Conservation (phyloP, 257 asterid species). For the Nemophila menziesii region DNA sequence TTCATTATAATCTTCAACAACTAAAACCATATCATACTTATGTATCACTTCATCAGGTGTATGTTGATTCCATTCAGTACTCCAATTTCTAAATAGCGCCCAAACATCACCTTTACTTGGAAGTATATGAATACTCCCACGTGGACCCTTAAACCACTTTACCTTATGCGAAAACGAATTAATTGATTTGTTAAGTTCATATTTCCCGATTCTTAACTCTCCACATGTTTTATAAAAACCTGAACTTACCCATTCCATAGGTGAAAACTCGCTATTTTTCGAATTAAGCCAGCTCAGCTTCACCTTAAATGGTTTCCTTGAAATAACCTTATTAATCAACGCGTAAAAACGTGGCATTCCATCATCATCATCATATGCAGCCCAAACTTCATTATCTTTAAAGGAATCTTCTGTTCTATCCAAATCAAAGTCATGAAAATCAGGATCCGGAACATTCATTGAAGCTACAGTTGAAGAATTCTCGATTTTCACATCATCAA, state of each 20-base stretch:
- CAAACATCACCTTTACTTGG: constrained; percentile 68
- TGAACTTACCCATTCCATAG: constrained; percentile 49
- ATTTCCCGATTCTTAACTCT: constrained; percentile 55
- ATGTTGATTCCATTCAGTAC: constrained; percentile 39
- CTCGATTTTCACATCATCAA: constrained; percentile 16
- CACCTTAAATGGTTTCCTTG: constrained; percentile 58
- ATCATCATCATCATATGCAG: constrained; percentile 62
- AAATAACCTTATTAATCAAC: constrained; percentile 45
- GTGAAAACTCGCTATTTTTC: constrained; percentile 46
- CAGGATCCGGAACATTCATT: constrained; percentile 78
- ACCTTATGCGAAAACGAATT: constrained; percentile 66
- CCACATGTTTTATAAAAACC: constrained; percentile 78
- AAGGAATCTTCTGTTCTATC: constrained; percentile 51
- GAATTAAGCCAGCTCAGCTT: constrained; percentile 75
- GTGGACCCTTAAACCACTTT: constrained; percentile 40
- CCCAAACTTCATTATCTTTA: constrained; percentile 74
- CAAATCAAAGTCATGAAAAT: constrained; percentile 62
- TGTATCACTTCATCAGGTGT: constrained; percentile 51
- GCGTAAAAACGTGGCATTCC: constrained; percentile 91
- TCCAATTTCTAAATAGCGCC: constrained; percentile 71
- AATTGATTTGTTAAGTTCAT: constrained; percentile 32
- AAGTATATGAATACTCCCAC: constrained; percentile 40
- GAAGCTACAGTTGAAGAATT: constrained; percentile 16
- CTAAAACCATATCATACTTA: constrained; percentile 57
- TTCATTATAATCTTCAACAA: constrained; percentile 46